Conservation (phyloP, 2,329 filamentous ascomycete species). For the Apiospora malaysiana region DNA sequence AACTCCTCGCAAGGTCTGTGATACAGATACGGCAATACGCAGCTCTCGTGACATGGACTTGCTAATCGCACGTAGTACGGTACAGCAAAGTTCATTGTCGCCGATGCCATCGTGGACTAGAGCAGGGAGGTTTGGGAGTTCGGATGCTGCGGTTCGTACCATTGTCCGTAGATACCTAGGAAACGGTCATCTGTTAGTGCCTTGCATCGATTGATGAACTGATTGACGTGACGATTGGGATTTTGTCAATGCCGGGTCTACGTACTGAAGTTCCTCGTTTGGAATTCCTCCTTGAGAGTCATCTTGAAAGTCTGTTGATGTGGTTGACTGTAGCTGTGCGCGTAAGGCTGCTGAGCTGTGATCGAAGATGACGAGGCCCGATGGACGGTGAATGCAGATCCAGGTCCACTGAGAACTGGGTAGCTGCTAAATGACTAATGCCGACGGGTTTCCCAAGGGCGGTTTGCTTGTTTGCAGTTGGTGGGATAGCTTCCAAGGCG, state of each 20-base stretch:
- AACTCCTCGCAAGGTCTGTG: constrained; percentile 11
- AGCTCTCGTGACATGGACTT: background rate
- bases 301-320: constrained; percentile 54
- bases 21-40: constrained; percentile 19
- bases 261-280: constrained; percentile 77
- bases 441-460: background rate
- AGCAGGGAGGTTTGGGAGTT: background rate
- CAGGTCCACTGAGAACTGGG: constrained; percentile 12
- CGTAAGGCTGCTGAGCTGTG: constrained; percentile 13
- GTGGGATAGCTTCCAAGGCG: background rate
- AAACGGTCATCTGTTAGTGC: constrained; percentile 41
- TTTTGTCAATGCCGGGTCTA: constrained; percentile 28
- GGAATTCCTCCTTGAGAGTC: constrained; percentile 75
- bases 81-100: background rate
- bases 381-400: constrained; percentile 14
- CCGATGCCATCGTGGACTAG: background rate
- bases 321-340: background rate
- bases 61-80: background rate
- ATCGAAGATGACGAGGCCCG: background rate
- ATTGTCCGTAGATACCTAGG: constrained; percentile 77
- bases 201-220: constrained; percentile 28
- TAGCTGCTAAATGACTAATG: constrained; percentile 13
- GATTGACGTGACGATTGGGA: constrained; percentile 5
- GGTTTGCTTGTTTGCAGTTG: constrained; percentile 5
- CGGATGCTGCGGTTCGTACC: constrained; percentile 55